phyloP scores from a whole-genome alignment of 106 monocot genomes.

The Dendrobium huoshanense region DNA sequence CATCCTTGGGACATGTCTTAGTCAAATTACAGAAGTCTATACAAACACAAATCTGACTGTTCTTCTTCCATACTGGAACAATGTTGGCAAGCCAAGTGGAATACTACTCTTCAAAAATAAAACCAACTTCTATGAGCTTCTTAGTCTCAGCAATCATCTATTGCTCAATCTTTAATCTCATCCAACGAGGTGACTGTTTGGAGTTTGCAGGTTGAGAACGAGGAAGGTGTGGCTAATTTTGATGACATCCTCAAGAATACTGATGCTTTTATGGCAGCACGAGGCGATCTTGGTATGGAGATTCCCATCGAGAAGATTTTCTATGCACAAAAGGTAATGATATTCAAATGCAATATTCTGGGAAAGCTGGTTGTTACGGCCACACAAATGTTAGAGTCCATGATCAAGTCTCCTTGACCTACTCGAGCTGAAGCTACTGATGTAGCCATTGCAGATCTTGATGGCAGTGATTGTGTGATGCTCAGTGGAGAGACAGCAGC shows the following conservation, averaged over 20 bases:
- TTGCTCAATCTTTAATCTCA: too few species aligned
- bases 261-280: slow-evolving; percentile 76
- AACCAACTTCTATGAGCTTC: too few species aligned
- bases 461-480: slow-evolving; percentile 54
- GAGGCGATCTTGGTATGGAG: slow-evolving; percentile 83
- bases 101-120: too few species aligned
- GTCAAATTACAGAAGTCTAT: too few species aligned
- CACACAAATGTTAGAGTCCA: slow-evolving; percentile 61
- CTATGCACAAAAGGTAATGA: slow-evolving; percentile 64
- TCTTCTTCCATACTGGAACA: too few species aligned
- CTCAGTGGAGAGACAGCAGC: slow-evolving; percentile 28
- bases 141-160: too few species aligned
- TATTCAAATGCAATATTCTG: slow-evolving; percentile 55
- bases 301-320: slow-evolving; percentile 86
- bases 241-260: slow-evolving; percentile 62
- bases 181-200: too few species aligned
- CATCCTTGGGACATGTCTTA: too few species aligned
- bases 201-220: slow-evolving; percentile 46
- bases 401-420: slow-evolving; percentile 65
- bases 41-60: too few species aligned
- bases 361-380: slow-evolving; percentile 61
- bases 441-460: slow-evolving; percentile 51
- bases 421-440: slow-evolving; percentile 62
- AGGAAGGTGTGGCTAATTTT: slow-evolving; percentile 61
- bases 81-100: too few species aligned